These are phyloP conservation scores for Nigrospora sphaerica DNA, from an alignment of 2,329 filamentous ascomycete genomes.

Conservation along the genomic window DNA sequence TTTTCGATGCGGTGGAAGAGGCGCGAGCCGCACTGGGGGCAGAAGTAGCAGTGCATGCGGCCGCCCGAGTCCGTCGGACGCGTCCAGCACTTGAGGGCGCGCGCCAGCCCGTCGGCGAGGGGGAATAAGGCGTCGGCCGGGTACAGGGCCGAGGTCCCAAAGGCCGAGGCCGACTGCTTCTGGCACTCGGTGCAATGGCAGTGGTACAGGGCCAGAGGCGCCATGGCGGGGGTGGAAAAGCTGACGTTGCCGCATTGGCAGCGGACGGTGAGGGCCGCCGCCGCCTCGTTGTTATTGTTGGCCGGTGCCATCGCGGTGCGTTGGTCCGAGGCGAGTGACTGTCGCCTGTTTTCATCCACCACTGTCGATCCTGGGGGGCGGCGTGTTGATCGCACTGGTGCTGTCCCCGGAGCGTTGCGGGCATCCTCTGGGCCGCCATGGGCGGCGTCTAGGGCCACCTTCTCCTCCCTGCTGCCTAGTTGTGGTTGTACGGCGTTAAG, in stretches of 20 bases:
- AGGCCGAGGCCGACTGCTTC: slow-evolving; percentile 36
- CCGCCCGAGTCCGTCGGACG: slow-evolving; percentile 31
- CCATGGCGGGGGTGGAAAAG: slow-evolving; percentile 25
- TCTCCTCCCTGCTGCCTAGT: no score
- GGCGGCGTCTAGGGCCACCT: no score
- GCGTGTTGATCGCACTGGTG: no score
- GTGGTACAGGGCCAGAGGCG: slow-evolving; percentile 30
- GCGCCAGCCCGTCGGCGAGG: slow-evolving; percentile 21
- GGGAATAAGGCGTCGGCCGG: slow-evolving; percentile 32
- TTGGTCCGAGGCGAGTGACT: no score
- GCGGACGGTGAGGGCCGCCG: slow-evolving; percentile 13
- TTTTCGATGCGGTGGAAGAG: slow-evolving; percentile 35
- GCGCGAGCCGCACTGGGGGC: slow-evolving; percentile 32
- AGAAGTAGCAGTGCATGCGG: slow-evolving; percentile 32
- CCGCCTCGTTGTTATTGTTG: no score
- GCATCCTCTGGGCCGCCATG: no score
- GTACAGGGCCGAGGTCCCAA: slow-evolving; percentile 37
- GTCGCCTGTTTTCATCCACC: no score
- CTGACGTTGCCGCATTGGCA: slow-evolving; percentile 34
- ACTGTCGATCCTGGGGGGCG: no score
- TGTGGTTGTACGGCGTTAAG: no score
- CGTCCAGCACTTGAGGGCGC: slow-evolving; percentile 27
- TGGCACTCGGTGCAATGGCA: slow-evolving; percentile 41
- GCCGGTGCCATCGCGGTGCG: no score
- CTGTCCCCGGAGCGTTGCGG: no score